Evolutionary conservation across 257 asterid species (phyloP), one percentile per base, ranked within the genome.

Genomic region (Nicotiana knightiana): DNA sequence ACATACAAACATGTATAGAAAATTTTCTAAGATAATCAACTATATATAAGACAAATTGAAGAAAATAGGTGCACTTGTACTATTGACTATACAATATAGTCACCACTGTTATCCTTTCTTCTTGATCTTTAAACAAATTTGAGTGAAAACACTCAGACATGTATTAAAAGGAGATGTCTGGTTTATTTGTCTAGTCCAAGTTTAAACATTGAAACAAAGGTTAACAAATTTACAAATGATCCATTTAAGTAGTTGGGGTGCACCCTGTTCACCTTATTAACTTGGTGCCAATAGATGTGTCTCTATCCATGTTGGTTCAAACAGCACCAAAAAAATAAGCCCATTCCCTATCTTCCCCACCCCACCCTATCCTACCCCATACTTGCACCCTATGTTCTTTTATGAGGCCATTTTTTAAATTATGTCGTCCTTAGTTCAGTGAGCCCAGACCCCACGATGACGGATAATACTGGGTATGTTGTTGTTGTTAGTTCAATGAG

Each of bases 291-390:
- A 43, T 30, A 26, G 89, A 79, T 46, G 71, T 80, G 87, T 84
- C 89, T 65, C 84, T 57, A 53, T 84, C 89, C 26, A n/a, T 81
- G 89, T 86, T 85, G 80, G 85, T 75, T 80, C 86, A 57, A 83
- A 75, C 3, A 70, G 55, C 54, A 63, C 64, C 81, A 76, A 33
- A 67, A 61, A 26, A 71, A 5, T 4, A 43, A 73, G 43, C 79
- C 62, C 79, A 73, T 73, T 3, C 79, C 79, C 59, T 30, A 12
- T n/a, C n/a, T 6, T 39, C 48, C 48, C 77, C 59, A 15, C 35
- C 61, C 59, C 39, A 35, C 39, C 48, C 48, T 43, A 43, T 2
- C 17, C 78, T 26, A 71, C 78, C 59, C 13, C 79, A 48, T 73
- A 24, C 61, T 24, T 46, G 62, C 79, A 48, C 62, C 51, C 37